phyloP scores from a whole-genome alignment of 257 asterid species.

The Nicotiana attenuata region DNA sequence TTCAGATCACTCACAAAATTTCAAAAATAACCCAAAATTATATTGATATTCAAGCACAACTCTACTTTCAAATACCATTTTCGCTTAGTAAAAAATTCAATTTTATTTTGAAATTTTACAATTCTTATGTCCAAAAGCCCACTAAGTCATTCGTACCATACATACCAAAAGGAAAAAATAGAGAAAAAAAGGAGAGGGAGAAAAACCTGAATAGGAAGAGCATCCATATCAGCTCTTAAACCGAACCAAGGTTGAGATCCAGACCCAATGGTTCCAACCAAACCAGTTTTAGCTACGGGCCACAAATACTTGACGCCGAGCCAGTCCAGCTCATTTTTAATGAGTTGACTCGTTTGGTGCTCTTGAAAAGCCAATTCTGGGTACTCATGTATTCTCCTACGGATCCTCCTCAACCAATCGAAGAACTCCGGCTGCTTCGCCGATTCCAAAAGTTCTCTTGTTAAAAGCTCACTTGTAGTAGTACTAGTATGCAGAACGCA shows the following conservation, averaged over 20 bases:
- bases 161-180: background rate
- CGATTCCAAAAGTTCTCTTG: no score
- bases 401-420: slow-evolving; percentile 55
- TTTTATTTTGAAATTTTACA: no score
- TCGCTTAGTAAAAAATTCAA: no score
- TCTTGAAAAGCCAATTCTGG: slow-evolving; percentile 45
- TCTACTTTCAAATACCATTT: no score
- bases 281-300: slow-evolving; percentile 56
- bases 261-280: slow-evolving; percentile 73
- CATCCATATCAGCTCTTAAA: slow-evolving; percentile 94
- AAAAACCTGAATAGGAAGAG: background rate
- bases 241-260: slow-evolving; percentile 60
- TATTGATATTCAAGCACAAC: no score
- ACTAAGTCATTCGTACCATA: no score
- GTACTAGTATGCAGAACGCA: no score
- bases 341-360: slow-evolving; percentile 64
- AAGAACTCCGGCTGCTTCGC: slow-evolving; percentile 33
- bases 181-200: slow-evolving; percentile 48
- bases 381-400: slow-evolving; percentile 24
- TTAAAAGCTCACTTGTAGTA: no score
- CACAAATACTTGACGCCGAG: background rate
- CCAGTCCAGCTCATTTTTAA: slow-evolving; percentile 66
- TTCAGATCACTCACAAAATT: no score
- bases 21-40: no score
- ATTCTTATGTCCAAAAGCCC: no score